Percentiles rank a stretch among this genome's conserved stretches.
phyloP scores from a whole-genome alignment of 2,329 filamentous ascomycete genomes.

The Talaromyces sp. region DNA sequence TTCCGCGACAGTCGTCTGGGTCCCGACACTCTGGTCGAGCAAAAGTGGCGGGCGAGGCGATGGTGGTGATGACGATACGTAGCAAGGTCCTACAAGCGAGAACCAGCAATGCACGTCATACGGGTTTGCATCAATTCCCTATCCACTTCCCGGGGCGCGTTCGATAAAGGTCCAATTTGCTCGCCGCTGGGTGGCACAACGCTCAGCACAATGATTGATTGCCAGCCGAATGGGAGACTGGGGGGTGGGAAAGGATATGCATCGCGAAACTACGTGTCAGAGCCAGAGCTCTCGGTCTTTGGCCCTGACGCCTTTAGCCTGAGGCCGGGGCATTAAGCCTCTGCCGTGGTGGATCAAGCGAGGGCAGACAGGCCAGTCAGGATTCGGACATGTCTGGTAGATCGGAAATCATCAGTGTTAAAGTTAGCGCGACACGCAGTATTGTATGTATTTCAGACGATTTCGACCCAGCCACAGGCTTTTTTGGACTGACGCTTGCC shows the following conservation, averaged over 20 bases:
- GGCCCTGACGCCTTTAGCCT: slow-evolving; percentile 20
- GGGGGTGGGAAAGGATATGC: slow-evolving; percentile 9
- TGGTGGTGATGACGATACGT: background rate
- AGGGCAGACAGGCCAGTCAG: slow-evolving; percentile 9
- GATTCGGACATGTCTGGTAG: slow-evolving; percentile 7
- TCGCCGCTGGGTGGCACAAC: background rate
- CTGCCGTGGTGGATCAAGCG: slow-evolving; percentile 18
- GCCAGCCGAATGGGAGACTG: background rate
- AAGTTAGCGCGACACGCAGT: slow-evolving; percentile 11
- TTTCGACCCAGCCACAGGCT: slow-evolving; percentile 12
- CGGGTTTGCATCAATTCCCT: slow-evolving; percentile 1
- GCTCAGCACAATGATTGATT: background rate
- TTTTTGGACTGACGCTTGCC: slow-evolving; percentile 24
- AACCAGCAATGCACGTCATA: slow-evolving; percentile 14
- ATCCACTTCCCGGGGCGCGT: background rate
- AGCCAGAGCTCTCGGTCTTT: slow-evolving; percentile 22
- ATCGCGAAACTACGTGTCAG: slow-evolving; percentile 20
- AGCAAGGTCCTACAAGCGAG: slow-evolving; percentile 3
- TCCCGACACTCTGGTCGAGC: slow-evolving; percentile 3
- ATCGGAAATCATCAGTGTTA: slow-evolving; percentile 14
- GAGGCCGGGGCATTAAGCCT: slow-evolving; percentile 15
- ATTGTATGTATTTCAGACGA: slow-evolving; percentile 3
- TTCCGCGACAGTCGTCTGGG: background rate
- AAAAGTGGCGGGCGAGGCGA: slow-evolving; percentile 1
- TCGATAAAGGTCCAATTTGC: background rate